These are phyloP conservation scores for Aurantiochytrium sp. DNA, from an alignment of 108 stramenopile genomes.

Conservation along the genomic window DNA sequence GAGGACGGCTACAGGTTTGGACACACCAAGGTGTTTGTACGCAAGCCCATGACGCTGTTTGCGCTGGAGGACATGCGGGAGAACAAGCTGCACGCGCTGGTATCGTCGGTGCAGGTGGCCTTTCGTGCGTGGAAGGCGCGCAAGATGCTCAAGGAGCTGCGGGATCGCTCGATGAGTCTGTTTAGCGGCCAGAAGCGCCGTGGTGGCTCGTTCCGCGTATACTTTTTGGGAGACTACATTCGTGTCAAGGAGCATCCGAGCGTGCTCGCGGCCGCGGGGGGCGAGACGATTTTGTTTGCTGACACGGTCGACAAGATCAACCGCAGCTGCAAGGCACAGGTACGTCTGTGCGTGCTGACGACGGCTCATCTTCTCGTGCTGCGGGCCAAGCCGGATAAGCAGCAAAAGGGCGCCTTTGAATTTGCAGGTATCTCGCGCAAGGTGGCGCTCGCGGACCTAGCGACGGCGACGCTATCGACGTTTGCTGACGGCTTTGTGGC, in stretches of 20 bases:
- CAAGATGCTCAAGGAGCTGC: constrained; percentile 8
- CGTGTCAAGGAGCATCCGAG: background rate
- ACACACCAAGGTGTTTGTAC: constrained; percentile 40
- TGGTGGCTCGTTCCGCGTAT: background rate
- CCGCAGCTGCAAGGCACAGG: background rate
- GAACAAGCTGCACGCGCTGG: background rate
- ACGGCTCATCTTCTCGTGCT: background rate
- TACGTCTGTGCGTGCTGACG: background rate
- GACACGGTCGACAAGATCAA: background rate
- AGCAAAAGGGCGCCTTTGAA: background rate
- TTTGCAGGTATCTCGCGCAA: background rate
- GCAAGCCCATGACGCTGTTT: constrained; percentile 20
- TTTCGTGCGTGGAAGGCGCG: constrained; percentile 3
- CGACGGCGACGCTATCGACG: background rate
- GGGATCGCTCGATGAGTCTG: background rate
- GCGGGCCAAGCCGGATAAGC: background rate
- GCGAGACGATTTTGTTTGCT: background rate
- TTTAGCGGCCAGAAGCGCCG: background rate
- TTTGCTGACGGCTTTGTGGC: constrained; percentile 6
- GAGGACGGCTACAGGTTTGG: constrained; percentile 25
- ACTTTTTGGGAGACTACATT: constrained; percentile 3
- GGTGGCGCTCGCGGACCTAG: background rate
- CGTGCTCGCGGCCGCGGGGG: background rate
- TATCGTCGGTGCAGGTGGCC: background rate
- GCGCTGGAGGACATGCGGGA: constrained; percentile 6